Base-by-base conservation (phyloP, 164 flowering plant genomes). In the Magnolia changhungtana region DNA sequence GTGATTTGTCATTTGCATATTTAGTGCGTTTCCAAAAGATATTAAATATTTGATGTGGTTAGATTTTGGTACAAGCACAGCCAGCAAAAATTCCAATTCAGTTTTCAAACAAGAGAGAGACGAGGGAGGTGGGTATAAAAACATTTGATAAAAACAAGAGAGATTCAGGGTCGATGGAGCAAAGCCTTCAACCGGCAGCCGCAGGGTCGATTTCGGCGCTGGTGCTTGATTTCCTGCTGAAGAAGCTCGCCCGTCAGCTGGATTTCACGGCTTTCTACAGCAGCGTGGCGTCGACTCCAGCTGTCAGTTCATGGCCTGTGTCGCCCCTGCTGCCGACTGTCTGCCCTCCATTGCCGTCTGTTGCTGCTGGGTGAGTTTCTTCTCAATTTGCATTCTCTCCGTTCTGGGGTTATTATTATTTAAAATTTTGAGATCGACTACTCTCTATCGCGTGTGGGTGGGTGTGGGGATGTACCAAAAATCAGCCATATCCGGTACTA, bases 231-330 rank as follows among this genome's bases (percentile, higher is more conserved):
- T 71, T 82, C 55, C 89, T 88, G 21, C 79, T 85, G 78, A 90
- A 86, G 90, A 93, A 89, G 87, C 89, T 90, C 8, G 95, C 91
- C 18, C 84, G 98, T 88, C 96, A 92, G 67, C 27, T 64, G 21
- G 97, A 92, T 85, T 94, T 94, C 82, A 89, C 91, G 37, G 85
- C 82, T n/a, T 72, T 80, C 55, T 37, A 63, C 27, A 69, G 75
- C 24, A 65, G 76, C n/a, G 82, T 81, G 49, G 74, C 67, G 75
- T 67, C 80, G 51, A 75, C 50, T 71, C 31, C 78, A 37, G 72
- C 51, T 23, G 50, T 59, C 73, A 58, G 59, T 19, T 79, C 73
- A 72, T 76, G 66, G 77, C 69, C 18, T 10, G 13, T 8, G 61
- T 11, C 61, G 61, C 61, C 13, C 16, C 61, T 77, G 69, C 82